Base-by-base conservation (phyloP, 179 eudicot species). In the Silene noctiflora region DNA sequence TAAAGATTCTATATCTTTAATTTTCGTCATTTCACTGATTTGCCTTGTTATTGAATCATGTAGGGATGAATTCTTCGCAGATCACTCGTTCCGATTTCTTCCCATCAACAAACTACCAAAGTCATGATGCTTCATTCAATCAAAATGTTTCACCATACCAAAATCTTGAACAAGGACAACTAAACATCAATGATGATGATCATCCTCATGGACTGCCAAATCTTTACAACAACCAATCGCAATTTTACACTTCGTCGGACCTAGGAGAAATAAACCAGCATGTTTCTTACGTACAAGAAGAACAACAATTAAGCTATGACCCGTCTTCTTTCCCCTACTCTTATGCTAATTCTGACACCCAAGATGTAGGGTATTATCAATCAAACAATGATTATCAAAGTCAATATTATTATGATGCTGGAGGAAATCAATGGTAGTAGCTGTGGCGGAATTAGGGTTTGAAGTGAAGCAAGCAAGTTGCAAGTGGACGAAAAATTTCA, bases 121-220 rank as follows among this genome's bases (percentile, higher is more conserved):
- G 17, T 16, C 73, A 69, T 3, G 73, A 69, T 6, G n/a, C 73
- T 4, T 48, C 73, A 21, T 69, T 9, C 60, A 51, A 71, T 24
- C 74, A 71, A 71, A 25, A 71, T 71, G 35, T 71, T 51, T 51
- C 74, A 24, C 42, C 60, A 25, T 71, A 53, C 74, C 74, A 71
- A 71, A 70, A 46, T 4, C 22, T 46, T 39, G 55, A 42, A 33
- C 73, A 44, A 69, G 73, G 59, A 71, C 44, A 25, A 51, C 61
- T 51, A 25, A 33, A 33, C 39, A 33, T 33, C 39, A 33, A 33
- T 33, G 39, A 7, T 33, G 39, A 33, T 33, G 39, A 33, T 33
- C 39, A 33, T 4, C 39, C 39, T 33, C 39, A 33, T 33, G 39
- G 39, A 33, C 39, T 33, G 5, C 42, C 62, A 16, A 53, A 71